phyloP scores from a whole-genome alignment of 164 flowering plant species.

The Hamamelis virginiana region DNA sequence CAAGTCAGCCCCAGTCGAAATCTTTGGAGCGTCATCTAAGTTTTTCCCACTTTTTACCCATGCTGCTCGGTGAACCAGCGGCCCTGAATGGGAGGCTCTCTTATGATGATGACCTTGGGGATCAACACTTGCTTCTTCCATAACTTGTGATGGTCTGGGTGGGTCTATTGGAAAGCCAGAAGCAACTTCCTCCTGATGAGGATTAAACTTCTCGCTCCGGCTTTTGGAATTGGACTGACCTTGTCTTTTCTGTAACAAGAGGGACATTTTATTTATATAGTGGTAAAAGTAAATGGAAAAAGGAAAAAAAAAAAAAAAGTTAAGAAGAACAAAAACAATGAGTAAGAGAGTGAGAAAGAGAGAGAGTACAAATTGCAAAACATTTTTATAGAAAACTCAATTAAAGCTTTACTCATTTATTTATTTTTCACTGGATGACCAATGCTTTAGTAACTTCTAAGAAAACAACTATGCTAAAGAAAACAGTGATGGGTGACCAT shows the following conservation, averaged over 20 bases:
- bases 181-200: constrained; percentile 85
- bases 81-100: constrained; percentile 95
- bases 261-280: not conserved
- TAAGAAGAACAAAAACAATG: no score
- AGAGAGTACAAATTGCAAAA: no score
- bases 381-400: no score
- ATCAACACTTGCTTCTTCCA: constrained; percentile 46
- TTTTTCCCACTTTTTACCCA: constrained; percentile 70
- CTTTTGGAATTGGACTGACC: constrained; percentile 70
- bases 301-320: no score
- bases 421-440: no score
- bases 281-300: not conserved
- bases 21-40: constrained; percentile 67
- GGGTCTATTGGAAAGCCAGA: constrained; percentile 99
- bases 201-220: constrained; percentile 88
- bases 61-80: constrained; percentile 69
- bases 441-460: no score
- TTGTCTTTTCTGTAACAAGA: constrained; percentile 68
- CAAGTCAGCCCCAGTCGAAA: constrained; percentile 58
- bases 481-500: no score
- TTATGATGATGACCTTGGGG: constrained; percentile 51
- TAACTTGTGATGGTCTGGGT: constrained; percentile 72
- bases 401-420: no score
- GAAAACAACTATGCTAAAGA: no score
- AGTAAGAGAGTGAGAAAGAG: no score